phyloP scores from a whole-genome alignment of 2,329 filamentous ascomycete genomes.

The Ophiocordyceps camponoti-leonardi region DNA sequence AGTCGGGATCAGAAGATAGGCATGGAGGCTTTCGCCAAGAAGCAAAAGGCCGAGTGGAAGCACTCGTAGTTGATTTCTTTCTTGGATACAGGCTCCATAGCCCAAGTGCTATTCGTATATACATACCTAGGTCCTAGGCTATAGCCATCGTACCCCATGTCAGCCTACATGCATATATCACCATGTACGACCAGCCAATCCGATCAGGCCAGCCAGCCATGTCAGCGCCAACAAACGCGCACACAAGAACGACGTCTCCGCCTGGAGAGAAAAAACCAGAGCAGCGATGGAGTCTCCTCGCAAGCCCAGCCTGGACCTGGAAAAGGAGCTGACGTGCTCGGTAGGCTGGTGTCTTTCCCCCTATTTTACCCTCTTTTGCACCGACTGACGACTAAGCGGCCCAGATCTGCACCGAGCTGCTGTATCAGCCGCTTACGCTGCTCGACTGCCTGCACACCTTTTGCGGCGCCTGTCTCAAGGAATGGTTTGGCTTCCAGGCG shows the following conservation, averaged over 20 bases:
- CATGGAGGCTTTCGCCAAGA: conserved; percentile 89
- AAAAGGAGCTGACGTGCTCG: conserved; percentile 89
- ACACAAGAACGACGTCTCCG: not conserved
- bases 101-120: too few relatives aligned
- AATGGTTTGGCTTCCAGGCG: conserved; percentile 83
- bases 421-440: conserved; percentile 78
- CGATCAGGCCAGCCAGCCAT: not conserved
- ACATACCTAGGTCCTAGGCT: not conserved
- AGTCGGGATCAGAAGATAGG: conserved; percentile 95
- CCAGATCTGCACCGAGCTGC: conserved; percentile 90
- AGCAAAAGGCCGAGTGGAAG: conserved; percentile 83
- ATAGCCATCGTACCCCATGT: not conserved
- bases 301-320: conserved; percentile 49
- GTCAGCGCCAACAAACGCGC: not conserved
- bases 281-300: conserved; percentile 28
- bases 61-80: conserved; percentile 41
- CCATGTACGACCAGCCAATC: not conserved
- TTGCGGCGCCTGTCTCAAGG: conserved; percentile 85
- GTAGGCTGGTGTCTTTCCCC: conserved; percentile 32
- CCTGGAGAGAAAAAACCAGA: not conserved
- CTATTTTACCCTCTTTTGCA: not conserved
- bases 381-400: conserved; percentile 1
- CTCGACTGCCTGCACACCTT: conserved; percentile 93
- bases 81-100: not conserved
- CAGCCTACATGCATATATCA: not conserved